Base-by-base conservation (phyloP, 345 rosid species). In the Hibiscus trionum region DNA sequence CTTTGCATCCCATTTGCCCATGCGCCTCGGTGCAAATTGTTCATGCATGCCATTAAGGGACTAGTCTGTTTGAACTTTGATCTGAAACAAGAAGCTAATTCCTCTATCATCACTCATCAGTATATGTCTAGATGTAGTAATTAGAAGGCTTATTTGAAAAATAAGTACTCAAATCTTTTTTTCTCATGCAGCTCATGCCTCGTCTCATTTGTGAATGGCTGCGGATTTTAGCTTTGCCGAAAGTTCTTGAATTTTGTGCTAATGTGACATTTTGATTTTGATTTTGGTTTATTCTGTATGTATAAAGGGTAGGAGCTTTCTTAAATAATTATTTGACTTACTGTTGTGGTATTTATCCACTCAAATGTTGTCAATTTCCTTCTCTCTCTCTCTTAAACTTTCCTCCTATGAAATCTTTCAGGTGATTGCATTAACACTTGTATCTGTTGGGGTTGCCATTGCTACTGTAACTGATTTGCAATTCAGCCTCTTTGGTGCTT, bases 381-480 rank as follows among this genome's bases (percentile, higher is more conserved):
- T 21, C 42, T 37, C 0, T 33, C 17, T 35, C 4, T 35, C 4
- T 6, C 31, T 31, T 7, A 8, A 11, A 35, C 29, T 5, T 70
- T 70, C n/a, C 29, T 70, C 52, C 73, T 35, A 35, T 5, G 7
- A 53, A 70, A 55, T 70, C 33, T 56, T 70, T 56, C 62, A 70
- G 73, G 73, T 70, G 52, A 57, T 56, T 70, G 31, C 75, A 9
- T 33, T 72, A 27, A 31, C 57, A 29, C 8, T 39, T 37, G 68
- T 72, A 44, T 72, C 75, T 17, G 11, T 61, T 27, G 69, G 75
- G 44, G 59, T 72, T 27, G 75, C 67, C 29, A 68, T 72, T 44
- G 68, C 75, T 44, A 72, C 75, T 6, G 69, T 72, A 47, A 61
- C 75, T 5, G 75, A 61, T 71, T 37, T 71, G 29, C 73, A 71